A percentile compares a stretch with the other conserved stretches of the same genome.
Evolutionary conservation across 139 green algal genomes (phyloP).

Genomic region (Spirogloea muscicola): DNA sequence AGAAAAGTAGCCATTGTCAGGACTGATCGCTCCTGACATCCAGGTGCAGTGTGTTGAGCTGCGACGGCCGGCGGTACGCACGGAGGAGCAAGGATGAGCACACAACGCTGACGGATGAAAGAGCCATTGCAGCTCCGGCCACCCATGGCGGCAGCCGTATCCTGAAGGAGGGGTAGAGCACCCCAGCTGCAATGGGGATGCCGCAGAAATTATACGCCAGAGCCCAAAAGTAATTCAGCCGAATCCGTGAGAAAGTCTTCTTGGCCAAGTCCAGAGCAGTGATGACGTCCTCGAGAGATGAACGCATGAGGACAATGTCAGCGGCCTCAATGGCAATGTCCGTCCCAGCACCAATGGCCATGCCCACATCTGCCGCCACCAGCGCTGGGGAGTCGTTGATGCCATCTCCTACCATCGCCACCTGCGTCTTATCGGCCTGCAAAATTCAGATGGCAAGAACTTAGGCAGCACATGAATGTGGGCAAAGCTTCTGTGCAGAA

Average conservation of each 20-base stretch:
- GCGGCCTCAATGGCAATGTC: conserved; percentile 78
- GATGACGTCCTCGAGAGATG: conserved; percentile 82
- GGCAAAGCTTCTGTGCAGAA: too few species aligned
- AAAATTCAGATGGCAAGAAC: too few species aligned
- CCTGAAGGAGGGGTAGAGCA: conserved; percentile 58
- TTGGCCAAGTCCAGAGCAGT: conserved; percentile 79
- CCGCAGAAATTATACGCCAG: conserved; percentile 89
- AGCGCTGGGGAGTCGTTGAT: conserved; percentile 96
- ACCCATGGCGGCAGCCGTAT: conserved; percentile 88
- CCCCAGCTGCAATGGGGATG: conserved; percentile 75
- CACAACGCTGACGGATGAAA: conserved; percentile 82
- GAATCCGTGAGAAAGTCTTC: conserved; percentile 78
- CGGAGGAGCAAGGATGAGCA: conserved; percentile 73
- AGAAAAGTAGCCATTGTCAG: too few species aligned
- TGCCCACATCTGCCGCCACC: conserved; percentile 87
- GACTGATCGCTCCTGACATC: too few species aligned
- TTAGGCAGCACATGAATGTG: too few species aligned
- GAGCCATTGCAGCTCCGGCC: conserved; percentile 84
- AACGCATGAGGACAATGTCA: conserved; percentile 89
- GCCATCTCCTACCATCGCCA: conserved; percentile 98
- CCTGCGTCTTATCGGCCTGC: conserved; percentile 48
- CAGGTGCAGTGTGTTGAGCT: too few species aligned
- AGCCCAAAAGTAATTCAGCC: conserved; percentile 89
- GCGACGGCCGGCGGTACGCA: conserved; percentile 62
- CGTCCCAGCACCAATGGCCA: conserved; percentile 82